Conservation (phyloP, 2,329 filamentous ascomycete genomes). For the Akanthomyces lecanii region DNA sequence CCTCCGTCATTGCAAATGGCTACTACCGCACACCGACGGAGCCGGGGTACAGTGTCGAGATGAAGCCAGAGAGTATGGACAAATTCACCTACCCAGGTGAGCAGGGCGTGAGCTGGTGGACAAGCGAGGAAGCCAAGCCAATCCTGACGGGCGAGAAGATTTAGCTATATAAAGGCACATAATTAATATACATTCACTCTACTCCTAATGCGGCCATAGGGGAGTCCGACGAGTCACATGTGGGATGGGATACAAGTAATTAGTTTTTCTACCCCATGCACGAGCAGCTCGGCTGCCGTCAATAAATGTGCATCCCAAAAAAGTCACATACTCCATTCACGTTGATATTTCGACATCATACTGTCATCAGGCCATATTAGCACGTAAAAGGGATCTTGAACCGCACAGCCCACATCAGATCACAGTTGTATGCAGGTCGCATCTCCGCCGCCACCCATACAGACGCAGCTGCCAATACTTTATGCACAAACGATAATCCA, state of each 20-base stretch:
- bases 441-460: background rate
- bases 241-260: background rate
- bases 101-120: constrained; percentile 81
- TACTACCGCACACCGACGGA: constrained; percentile 83
- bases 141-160: constrained; percentile 64
- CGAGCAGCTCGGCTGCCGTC: too few species aligned
- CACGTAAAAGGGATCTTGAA: too few species aligned
- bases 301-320: too few species aligned
- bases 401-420: too few species aligned
- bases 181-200: background rate
- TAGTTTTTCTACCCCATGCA: too few species aligned
- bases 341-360: too few species aligned
- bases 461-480: background rate
- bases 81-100: constrained; percentile 71
- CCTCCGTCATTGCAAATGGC: constrained; percentile 73
- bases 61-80: constrained; percentile 87
- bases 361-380: too few species aligned
- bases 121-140: constrained; percentile 67
- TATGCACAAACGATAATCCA: background rate
- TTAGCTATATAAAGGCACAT: constrained; percentile 25
- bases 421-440: background rate
- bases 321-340: too few species aligned
- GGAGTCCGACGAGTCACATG: background rate
- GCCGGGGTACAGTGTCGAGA: constrained; percentile 87
- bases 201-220: background rate